Evolutionary conservation across 352 stramenopile species (phyloP).

Genomic region (Globisporangium splendens): DNA sequence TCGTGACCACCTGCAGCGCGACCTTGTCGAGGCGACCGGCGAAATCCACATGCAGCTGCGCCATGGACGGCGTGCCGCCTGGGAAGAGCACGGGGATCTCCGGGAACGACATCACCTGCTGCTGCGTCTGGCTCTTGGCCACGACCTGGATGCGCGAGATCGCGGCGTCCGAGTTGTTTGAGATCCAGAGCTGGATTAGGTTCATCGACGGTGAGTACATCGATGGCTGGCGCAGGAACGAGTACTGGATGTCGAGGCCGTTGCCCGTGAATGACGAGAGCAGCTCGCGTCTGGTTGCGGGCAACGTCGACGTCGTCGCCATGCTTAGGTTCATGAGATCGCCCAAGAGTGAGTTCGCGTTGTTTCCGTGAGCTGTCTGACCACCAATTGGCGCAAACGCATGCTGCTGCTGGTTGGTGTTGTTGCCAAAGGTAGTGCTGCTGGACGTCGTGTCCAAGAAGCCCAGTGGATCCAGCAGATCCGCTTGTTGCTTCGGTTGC

Average conservation of each 20-base stretch:
- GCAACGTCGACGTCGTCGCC: constrained; percentile 21
- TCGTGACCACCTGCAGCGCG: constrained; percentile 55
- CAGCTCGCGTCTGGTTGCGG: constrained; percentile 36
- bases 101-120: constrained; percentile 71
- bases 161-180: constrained; percentile 60
- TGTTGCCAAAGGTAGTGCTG: constrained; percentile 13
- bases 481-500: constrained; percentile 26
- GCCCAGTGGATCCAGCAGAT: constrained; percentile 47
- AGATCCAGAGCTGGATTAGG: constrained; percentile 65
- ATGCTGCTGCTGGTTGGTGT: constrained; percentile 4
- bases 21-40: constrained; percentile 61
- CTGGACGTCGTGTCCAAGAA: constrained; percentile 31
- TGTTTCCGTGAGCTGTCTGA: constrained; percentile 18
- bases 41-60: constrained; percentile 84
- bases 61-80: constrained; percentile 67
- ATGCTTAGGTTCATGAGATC: constrained; percentile 69
- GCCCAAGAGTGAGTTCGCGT: constrained; percentile 21
- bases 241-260: constrained; percentile 63
- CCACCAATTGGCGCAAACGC: not conserved
- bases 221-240: constrained; percentile 58
- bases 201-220: constrained; percentile 65
- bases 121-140: constrained; percentile 19
- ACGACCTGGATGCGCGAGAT: constrained; percentile 50
- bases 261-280: constrained; percentile 49
- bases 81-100: constrained; percentile 84